Percentiles rank a stretch among this genome's conserved stretches.
Conservation (phyloP, 106 monocot genomes). For the Dendrobium officinale region DNA sequence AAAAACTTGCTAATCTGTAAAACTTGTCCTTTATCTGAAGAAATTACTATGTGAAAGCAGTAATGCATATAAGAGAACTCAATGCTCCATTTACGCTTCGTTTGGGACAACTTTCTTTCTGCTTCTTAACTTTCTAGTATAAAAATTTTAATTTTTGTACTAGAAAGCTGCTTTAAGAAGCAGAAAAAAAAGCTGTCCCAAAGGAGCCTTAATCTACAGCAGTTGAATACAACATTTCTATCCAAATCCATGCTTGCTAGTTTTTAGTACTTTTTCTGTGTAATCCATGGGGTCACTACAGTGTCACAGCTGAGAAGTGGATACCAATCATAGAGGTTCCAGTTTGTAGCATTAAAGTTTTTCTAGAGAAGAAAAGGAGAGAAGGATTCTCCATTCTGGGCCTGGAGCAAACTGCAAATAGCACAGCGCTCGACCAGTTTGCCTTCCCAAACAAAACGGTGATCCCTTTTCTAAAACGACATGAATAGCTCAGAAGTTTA, state of each 20-base stretch:
- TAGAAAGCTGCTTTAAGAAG: too few species aligned
- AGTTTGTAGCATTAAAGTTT: conserved; percentile 55
- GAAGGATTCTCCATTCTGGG: conserved; percentile 85
- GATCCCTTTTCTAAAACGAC: neutral
- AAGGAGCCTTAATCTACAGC: neutral
- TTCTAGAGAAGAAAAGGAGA: conserved; percentile 68
- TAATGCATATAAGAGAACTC: neutral
- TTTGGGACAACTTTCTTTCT: too few species aligned
- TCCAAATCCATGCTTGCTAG: neutral
- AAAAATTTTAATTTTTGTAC: too few species aligned
- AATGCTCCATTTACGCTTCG: neutral
- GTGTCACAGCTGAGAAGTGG: conserved; percentile 97
- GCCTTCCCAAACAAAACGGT: conserved; percentile 80
- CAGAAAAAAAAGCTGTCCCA: too few species aligned
- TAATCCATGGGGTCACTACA: conserved; percentile 9
- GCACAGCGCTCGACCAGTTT: conserved; percentile 57
- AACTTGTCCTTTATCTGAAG: neutral
- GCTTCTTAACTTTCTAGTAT: too few species aligned
- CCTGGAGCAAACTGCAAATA: conserved; percentile 89
- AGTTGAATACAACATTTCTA: neutral
- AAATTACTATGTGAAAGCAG: neutral
- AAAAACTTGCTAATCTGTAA: neutral
- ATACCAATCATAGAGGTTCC: conserved; percentile 89
- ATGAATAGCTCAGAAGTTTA: neutral
- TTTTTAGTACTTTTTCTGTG: neutral